Percentiles rank a stretch among this genome's conserved stretches.
phyloP scores from a whole-genome alignment of 2,329 filamentous ascomycete genomes.

The Fusarium duplospermum region DNA sequence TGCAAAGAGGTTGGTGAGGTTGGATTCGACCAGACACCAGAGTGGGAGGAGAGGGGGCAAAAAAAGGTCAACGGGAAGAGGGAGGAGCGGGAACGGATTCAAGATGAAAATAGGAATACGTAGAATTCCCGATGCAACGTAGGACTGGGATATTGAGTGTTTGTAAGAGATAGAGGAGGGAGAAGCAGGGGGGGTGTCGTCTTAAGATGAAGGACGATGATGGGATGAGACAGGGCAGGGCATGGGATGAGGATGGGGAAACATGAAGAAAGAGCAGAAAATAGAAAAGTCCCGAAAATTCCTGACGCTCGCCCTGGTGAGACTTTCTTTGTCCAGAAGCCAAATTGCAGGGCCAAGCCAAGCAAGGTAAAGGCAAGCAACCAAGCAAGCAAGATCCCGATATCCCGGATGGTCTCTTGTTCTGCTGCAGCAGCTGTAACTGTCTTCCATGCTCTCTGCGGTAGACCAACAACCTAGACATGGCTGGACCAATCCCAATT shows the following conservation, averaged over 20 bases:
- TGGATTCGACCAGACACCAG: background rate
- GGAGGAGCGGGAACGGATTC: constrained; percentile 11
- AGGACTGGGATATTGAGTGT: constrained; percentile 25
- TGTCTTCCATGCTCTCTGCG: constrained; percentile 11
- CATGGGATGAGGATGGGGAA: constrained; percentile 8
- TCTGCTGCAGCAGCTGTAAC: background rate
- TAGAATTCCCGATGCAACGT: constrained; percentile 20
- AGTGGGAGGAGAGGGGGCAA: background rate
- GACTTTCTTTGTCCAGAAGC: constrained; percentile 3
- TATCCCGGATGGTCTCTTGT: constrained; percentile 6
- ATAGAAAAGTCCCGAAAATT: constrained; percentile 31
- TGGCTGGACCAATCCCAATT: constrained; percentile 13
- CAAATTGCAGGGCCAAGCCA: constrained; percentile 21
- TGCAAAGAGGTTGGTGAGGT: background rate
- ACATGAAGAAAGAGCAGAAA: constrained; percentile 18
- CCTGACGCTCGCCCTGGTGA: constrained; percentile 24
- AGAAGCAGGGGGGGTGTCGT: constrained; percentile 6
- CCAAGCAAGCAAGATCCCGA: constrained; percentile 29
- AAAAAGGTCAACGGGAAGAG: constrained; percentile 5
- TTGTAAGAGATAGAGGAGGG: constrained; percentile 28
- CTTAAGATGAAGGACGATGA: constrained; percentile 15
- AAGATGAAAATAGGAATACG: constrained; percentile 8
- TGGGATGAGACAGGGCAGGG: background rate
- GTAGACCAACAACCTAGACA: background rate
- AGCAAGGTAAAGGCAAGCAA: constrained; percentile 32